Evolutionary conservation across 2,329 filamentous ascomycete species (phyloP).

Genomic region (Davidsoniella virescens): DNA sequence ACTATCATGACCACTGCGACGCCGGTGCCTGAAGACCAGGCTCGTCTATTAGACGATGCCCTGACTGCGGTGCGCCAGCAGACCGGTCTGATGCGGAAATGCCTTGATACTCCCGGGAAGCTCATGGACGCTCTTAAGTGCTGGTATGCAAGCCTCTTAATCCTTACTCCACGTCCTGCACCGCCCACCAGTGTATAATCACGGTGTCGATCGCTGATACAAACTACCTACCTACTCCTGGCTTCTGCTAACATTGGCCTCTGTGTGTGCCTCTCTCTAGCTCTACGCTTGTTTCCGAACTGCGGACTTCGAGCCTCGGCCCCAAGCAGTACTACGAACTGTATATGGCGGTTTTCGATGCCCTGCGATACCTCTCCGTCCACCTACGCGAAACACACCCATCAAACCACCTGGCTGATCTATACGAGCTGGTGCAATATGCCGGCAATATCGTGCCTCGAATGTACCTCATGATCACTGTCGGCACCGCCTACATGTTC

Average conservation of each 20-base stretch:
- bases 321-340: constrained; percentile 99
- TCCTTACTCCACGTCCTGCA: neutral
- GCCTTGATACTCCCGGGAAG: constrained; percentile 90
- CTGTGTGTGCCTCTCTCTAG: constrained; percentile 30
- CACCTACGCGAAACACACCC: constrained; percentile 96
- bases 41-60: constrained; percentile 91
- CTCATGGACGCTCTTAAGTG: constrained; percentile 99
- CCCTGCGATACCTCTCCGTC: constrained; percentile 85
- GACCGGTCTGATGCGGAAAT: constrained; percentile 93
- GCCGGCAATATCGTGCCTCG: constrained; percentile 94
- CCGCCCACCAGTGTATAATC: neutral
- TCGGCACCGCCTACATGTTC: constrained; percentile 97
- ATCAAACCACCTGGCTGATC: constrained; percentile 90
- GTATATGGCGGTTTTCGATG: constrained; percentile 98
- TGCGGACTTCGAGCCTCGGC: constrained; percentile 91
- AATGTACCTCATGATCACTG: constrained; percentile 97
- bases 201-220: no score
- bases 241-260: neutral
- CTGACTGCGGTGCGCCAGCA: constrained; percentile 92
- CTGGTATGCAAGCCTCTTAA: constrained; percentile 46
- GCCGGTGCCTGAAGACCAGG: constrained; percentile 56
- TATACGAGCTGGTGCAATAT: constrained; percentile 97
- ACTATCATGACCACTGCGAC: constrained; percentile 35
- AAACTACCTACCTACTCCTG: neutral
- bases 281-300: constrained; percentile 94